Evolutionary conservation across 306 rosid genomes (phyloP).

Genomic region (Castanea crenata): DNA sequence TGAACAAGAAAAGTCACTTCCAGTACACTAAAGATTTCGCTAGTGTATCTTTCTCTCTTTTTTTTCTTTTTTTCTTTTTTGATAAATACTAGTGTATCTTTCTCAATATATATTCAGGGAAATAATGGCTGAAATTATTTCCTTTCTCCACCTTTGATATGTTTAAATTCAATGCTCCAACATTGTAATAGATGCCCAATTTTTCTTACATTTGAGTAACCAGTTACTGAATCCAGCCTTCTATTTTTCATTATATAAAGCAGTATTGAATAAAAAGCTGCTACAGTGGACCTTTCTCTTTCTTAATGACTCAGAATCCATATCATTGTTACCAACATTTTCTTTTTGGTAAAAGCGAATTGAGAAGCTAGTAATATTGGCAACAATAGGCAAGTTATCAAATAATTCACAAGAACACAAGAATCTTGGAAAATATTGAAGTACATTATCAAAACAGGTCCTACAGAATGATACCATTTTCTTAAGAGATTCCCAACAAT

Average conservation of each 20-base stretch:
- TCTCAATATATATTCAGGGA: not conserved
- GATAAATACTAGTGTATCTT: not conserved
- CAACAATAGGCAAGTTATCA: not conserved
- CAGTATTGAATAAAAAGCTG: not conserved
- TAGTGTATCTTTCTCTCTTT: not conserved
- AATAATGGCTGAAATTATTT: not conserved
- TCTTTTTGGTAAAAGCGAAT: not conserved
- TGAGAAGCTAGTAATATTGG: not conserved
- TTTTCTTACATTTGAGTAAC: not conserved
- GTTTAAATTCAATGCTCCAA: not conserved
- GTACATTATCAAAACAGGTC: no score
- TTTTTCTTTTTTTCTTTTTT: not conserved
- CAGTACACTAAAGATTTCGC: not conserved
- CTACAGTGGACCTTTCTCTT: not conserved
- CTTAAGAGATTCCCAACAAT: not conserved
- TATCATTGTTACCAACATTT: not conserved
- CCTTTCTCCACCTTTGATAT: not conserved
- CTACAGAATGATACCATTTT: no score
- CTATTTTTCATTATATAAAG: not conserved
- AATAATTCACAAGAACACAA: not conserved
- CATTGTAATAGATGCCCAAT: not conserved
- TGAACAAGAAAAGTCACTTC: no score
- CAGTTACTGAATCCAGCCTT: not conserved
- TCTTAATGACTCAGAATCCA: not conserved
- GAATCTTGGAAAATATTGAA: no score